Base-by-base conservation (phyloP, 2,329 filamentous ascomycete genomes). In the Cladophialophora exuberans region DNA sequence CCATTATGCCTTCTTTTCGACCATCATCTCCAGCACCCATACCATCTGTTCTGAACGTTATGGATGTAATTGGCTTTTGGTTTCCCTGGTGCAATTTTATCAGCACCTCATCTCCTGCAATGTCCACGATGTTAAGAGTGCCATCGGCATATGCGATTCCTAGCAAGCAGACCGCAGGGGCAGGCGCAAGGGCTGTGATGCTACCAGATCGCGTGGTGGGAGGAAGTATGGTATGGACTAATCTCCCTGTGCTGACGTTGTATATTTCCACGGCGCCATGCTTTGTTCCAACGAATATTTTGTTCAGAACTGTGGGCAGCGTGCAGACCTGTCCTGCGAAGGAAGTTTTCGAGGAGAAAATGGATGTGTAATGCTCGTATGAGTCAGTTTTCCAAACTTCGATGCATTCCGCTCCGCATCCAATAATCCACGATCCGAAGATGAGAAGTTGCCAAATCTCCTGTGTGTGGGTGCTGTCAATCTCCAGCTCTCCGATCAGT, bases 241-340 rank as follows among this genome's bases (percentile, higher is more conserved):
- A 79, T 71, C 95, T 96, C 43, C 80, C 92, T 3, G 90, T 96
- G 69, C 88, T 95, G 57, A 99, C 78, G 68, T 99, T 99, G 93
- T 94, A 99, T 46, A 99, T 96, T 68, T 99, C 94, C 6, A 97
- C 86, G 71, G 86, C 88, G 5, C 94, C 94, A 70, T 99, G 91
- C 60, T 83, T 83, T 65, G 90, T 86, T 7, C 90, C 95, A 2
- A 90, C 88, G 62, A 97, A 90, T 39, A 99, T 83, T 73, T 99
- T 99, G 79, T 99, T 99, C 57, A 99, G 74, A 71, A 91, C 96
- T 0, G 94, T 97, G 1, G 93, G 92, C 87, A 97, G 90, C 66
- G 84, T 95, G 69, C 85, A 88, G 63, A 96, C 81, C 45, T 87
- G 85, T 20, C 89, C 89, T 0, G 88, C 90, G 54, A 97, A 84